Evolutionary conservation across 495 filamentous ascomycete genomes (phyloP), one percentile per base, ranked within the genome.

Genomic region (Tuber brumale): DNA sequence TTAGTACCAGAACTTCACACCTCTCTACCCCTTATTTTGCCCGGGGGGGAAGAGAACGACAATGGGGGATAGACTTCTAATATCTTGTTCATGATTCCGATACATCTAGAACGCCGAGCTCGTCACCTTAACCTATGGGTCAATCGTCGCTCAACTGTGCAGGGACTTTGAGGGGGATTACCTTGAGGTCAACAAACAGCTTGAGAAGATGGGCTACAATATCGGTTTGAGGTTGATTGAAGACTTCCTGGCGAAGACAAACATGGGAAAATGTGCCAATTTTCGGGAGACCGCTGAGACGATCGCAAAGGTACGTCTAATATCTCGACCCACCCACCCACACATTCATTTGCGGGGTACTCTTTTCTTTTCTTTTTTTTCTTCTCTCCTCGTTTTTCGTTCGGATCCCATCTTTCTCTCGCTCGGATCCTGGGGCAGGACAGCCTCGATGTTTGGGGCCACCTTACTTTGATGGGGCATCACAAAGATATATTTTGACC

Each of bases 201-300:
- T 99, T 70, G 95, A 99, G 83, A 96, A 94, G 85, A 99, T 99
- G 95, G 95, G 95, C 51, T 97, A 98, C 87, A 97, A 97, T 80
- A 98, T 99, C 76, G 95, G 95, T 12, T 88, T 98, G 84, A 92
- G 95, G 41, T 86, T 99, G 79, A 97, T 99, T 83, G 95, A 99
- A 81, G 95, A 99, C 84, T 99, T 97, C 84, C 90, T 99, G 57
- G 95, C 95, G 77, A 97, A 97, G 85, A 93, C 93, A 19, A 93
- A 91, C 76, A 92, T 92, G 23, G 92, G 93, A 82, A 89, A 94
- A 75, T 99, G 95, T 85, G 88, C 91, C 76, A 97, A 95, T 84
- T 97, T 99, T 81, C 88, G 91, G 75, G 95, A 99, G 83, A 97
- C 95, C 27, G 95, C 94, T 57, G 95, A 99, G 85, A 95, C 94